phyloP scores from a whole-genome alignment of 2,329 filamentous ascomycete species.

The Penicillium decumbens region DNA sequence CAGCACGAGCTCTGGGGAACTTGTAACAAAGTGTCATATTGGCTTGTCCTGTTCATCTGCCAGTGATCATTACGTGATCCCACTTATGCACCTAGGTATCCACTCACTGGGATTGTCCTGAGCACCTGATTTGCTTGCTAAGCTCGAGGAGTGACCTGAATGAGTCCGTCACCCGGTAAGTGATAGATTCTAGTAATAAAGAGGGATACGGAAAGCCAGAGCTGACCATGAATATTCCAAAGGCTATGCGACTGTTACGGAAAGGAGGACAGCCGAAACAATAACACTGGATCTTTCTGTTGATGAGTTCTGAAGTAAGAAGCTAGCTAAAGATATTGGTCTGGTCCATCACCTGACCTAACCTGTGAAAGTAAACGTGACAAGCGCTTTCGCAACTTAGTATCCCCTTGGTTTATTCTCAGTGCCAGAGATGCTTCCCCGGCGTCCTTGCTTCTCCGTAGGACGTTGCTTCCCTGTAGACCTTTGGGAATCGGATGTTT shows the following conservation, averaged over 20 bases:
- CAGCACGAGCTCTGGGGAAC: no score
- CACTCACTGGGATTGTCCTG: no score
- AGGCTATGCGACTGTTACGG: constrained; percentile 4
- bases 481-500: constrained; percentile 4
- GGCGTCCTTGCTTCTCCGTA: constrained; percentile 5
- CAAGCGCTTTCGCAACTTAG: constrained; percentile 4
- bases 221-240: background rate
- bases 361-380: background rate
- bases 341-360: background rate
- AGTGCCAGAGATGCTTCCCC: background rate
- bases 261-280: constrained; percentile 4
- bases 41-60: no score
- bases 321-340: background rate
- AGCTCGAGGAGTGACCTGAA: no score
- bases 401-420: constrained; percentile 5
- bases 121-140: no score
- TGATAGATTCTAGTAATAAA: no score
- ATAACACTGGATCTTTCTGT: constrained; percentile 2
- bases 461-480: constrained; percentile 8
- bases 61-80: no score
- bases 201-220: no score
- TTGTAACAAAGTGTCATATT: no score
- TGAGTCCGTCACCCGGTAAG: no score
- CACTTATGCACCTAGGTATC: no score
- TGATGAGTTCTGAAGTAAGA: background rate